Evolutionary conservation across 768 basidiomycete species (phyloP), one percentile per base, ranked within the genome.

Genomic region (Rhizopogon vinicolor): DNA sequence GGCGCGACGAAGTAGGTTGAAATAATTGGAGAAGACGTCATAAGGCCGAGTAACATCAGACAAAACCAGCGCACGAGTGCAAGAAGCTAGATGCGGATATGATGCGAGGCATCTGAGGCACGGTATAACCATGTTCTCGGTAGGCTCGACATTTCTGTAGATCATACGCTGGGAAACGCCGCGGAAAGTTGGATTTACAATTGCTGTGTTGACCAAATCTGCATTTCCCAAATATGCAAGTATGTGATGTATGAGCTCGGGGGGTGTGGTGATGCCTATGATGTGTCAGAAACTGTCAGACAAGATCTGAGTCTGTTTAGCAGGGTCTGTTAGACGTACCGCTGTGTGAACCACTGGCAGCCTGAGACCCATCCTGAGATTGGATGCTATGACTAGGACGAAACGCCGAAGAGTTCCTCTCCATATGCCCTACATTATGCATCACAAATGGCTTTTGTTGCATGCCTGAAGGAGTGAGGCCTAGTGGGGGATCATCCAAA

Each of bases 1-100:
- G 5, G 66, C 66, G 19, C 60, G 44, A 42, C 41, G 55, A 29
- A 68, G 61, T 16, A 62, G 59, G 49, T 52, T 41, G n/a, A 54
- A 44, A 25, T 48, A 58, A 29, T 18, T 41, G 48, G 42, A 22
- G 42, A 44, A 37, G n/a, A 52, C 28, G 10, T 58, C 41, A 22
- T 28, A 51, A 18, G 19, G n/a, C 7, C 46, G 25, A 29, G 57
- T 51, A 19, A 43, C 48, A 45, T 58, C 59, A 25, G 37, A 16
- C 31, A 60, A 46, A 12, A 44, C 25, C 18, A 58, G 31, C 28
- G 43, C 45, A 16, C 57, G 57, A n/a, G 57, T 48, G 41, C 46
- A 45, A 9, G 53, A 52, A 5, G 59, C 57, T n/a, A 60, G 51
- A 19, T 48, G 42, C 28, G 57, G 53, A n/a, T 53, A 50, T 7